Conservation (phyloP, 306 rosid genomes). For the Dalbergia oliveri region DNA sequence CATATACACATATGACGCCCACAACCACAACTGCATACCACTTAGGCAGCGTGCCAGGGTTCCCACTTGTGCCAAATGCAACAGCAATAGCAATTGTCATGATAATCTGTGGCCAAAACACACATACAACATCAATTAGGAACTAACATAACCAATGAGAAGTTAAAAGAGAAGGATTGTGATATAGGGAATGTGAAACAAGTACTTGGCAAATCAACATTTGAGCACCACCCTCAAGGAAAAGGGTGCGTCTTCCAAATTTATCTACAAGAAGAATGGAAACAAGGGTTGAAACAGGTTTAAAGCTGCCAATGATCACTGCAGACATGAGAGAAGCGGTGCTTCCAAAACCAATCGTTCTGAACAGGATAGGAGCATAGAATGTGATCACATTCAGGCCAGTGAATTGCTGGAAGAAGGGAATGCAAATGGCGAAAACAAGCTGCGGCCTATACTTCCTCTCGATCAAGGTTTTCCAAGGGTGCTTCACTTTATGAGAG, state of each 20-base stretch:
- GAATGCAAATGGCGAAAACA: conserved; percentile 65
- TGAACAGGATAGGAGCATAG: conserved; percentile 84
- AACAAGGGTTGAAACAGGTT: conserved; percentile 55
- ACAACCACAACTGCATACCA: conserved; percentile 63
- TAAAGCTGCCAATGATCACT: conserved; percentile 64
- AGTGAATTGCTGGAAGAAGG: conserved; percentile 85
- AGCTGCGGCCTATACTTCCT: conserved; percentile 83
- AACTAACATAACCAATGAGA: conserved; percentile 17
- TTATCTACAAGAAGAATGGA: conserved; percentile 67
- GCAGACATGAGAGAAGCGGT: conserved; percentile 74
- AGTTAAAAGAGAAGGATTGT: background rate
- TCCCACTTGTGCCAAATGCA: conserved; percentile 68
- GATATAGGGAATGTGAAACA: background rate
- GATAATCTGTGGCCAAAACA: conserved; percentile 51
- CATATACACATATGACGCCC: conserved; percentile 60
- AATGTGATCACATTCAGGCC: conserved; percentile 82
- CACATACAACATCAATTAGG: background rate
- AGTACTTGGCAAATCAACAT: conserved; percentile 75
- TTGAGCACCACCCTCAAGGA: conserved; percentile 78
- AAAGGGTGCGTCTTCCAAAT: conserved; percentile 75
- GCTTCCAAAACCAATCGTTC: conserved; percentile 77
- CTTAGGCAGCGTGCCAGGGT: conserved; percentile 60
- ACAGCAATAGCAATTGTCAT: conserved; percentile 64
- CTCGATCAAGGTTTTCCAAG: conserved; percentile 58
- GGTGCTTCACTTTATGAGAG: conserved; percentile 56